These are phyloP conservation scores for Dissoconium aciculare DNA, from an alignment of 2,329 filamentous ascomycete genomes.

Conservation along the genomic window DNA sequence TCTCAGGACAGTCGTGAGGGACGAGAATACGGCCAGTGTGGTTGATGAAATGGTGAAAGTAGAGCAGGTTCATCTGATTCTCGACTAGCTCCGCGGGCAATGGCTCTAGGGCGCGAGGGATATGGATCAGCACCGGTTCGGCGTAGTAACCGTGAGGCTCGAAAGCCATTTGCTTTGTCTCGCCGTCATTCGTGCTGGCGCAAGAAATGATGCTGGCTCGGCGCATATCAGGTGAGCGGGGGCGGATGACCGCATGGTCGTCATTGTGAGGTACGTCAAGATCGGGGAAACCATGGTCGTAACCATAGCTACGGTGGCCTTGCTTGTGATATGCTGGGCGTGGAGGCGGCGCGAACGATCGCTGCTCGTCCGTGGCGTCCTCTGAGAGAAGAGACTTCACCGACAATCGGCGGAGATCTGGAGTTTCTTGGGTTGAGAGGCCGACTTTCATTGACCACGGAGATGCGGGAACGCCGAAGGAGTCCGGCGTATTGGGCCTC, in stretches of 20 bases:
- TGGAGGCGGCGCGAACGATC: conserved; percentile 1
- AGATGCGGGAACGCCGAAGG: conserved; percentile 18
- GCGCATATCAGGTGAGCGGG: conserved; percentile 20
- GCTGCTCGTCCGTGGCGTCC: conserved; percentile 26
- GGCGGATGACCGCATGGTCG: conserved; percentile 48
- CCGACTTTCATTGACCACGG: conserved; percentile 12
- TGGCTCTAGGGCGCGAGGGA: conserved; percentile 41
- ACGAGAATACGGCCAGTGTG: conserved; percentile 58
- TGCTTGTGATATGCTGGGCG: conserved; percentile 9
- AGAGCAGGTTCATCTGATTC: conserved; percentile 68
- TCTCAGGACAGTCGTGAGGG: conserved; percentile 46
- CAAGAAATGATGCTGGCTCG: conserved; percentile 17
- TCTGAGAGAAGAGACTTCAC: conserved; percentile 50
- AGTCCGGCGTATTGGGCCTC: conserved; percentile 32
- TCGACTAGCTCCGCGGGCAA: conserved; percentile 44
- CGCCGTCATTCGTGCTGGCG: conserved; percentile 12
- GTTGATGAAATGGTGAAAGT: conserved; percentile 61
- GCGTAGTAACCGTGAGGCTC: conserved; percentile 54
- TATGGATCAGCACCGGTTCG: conserved; percentile 50
- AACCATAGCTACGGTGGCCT: conserved; percentile 42
- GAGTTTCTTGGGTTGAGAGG: conserved; percentile 21
- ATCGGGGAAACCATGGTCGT: conserved; percentile 56
- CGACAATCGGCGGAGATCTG: conserved; percentile 42
- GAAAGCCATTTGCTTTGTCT: conserved; percentile 34
- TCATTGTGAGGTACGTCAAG: conserved; percentile 57